Percentiles rank a stretch among this genome's conserved stretches.
Conservation (phyloP, 148 eudicot species). For the Selenicereus undatus region DNA sequence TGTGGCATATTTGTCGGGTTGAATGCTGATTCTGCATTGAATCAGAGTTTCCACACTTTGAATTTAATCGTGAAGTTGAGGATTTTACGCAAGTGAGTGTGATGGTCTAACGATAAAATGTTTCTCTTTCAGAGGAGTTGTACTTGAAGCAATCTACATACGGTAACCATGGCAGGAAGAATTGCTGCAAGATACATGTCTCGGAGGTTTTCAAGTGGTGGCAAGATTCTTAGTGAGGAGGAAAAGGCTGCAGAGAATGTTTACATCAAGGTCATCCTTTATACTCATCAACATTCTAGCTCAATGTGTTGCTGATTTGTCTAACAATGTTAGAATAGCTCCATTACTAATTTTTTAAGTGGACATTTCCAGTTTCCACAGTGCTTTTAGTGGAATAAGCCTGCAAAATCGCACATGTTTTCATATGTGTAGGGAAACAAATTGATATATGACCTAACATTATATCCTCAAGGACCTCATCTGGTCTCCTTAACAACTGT, state of each 20-base stretch:
- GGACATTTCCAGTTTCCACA: neutral
- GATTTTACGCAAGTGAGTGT: neutral
- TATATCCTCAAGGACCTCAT: neutral
- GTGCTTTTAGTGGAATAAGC: neutral
- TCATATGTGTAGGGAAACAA: neutral
- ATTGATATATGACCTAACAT: neutral
- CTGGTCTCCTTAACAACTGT: neutral
- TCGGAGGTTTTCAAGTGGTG: conserved; percentile 74
- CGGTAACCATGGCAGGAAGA: conserved; percentile 61
- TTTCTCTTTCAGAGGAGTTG: neutral
- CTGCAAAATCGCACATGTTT: neutral
- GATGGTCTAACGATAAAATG: neutral
- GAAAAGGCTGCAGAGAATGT: conserved; percentile 98
- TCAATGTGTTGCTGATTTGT: neutral
- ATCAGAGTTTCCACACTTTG: neutral
- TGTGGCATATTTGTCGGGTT: neutral
- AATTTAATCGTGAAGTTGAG: neutral
- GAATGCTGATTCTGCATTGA: neutral
- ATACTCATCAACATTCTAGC: neutral
- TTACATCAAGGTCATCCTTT: conserved; percentile 69
- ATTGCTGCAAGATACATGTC: conserved; percentile 59
- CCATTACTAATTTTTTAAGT: neutral
- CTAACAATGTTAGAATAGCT: neutral
- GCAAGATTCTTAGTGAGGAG: conserved; percentile 82
- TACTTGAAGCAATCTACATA: neutral